Percentiles rank a stretch among this genome's conserved stretches.
These are phyloP conservation scores for Mycena belliarum DNA, from an alignment of 768 basidiomycete genomes.

Conservation along the genomic window DNA sequence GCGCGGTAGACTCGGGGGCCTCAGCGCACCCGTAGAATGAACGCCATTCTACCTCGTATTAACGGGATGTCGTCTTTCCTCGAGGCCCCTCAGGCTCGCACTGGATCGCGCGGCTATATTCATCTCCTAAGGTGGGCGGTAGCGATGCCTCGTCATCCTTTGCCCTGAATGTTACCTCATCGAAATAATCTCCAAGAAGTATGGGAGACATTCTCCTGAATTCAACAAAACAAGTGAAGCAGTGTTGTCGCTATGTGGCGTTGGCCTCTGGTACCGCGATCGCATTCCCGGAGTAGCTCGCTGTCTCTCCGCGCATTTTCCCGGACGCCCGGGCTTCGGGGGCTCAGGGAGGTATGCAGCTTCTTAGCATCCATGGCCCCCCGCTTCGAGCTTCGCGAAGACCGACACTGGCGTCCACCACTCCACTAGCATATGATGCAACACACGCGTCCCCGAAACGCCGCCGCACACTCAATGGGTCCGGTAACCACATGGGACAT, in stretches of 20 bases:
- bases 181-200: not conserved
- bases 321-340: too few relatives aligned
- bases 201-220: not conserved
- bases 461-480: too few relatives aligned
- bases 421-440: too few relatives aligned
- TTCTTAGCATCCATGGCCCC: too few relatives aligned
- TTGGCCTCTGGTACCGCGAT: conserved; percentile 10
- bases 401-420: too few relatives aligned
- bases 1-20: not conserved
- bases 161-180: not conserved
- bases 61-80: not conserved
- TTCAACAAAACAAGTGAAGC: not conserved
- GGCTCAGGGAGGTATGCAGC: too few relatives aligned
- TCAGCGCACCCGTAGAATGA: not conserved
- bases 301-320: too few relatives aligned
- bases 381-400: too few relatives aligned
- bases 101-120: conserved; percentile 4
- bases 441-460: too few relatives aligned
- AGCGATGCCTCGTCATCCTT: not conserved
- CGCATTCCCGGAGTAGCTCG: conserved; percentile 3
- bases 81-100: not conserved
- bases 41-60: not conserved
- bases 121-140: not conserved
- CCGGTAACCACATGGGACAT: too few relatives aligned
- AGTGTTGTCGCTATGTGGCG: conserved; percentile 5